These are phyloP conservation scores for Aspergillaceae sp. DNA, from an alignment of 2,329 filamentous ascomycete species.

Conservation along the genomic window DNA sequence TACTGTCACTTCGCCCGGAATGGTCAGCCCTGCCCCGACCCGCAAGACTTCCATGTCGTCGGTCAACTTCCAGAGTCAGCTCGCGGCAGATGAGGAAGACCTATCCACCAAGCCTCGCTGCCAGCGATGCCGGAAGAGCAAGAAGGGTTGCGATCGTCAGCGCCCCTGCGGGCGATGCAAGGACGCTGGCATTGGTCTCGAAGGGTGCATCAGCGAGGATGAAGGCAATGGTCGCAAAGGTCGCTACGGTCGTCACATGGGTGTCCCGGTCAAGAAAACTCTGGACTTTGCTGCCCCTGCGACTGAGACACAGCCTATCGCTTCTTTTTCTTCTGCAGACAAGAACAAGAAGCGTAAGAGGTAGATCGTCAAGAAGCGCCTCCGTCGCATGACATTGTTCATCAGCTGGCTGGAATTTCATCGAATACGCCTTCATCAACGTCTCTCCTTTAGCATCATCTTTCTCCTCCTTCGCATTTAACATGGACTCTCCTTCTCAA, in stretches of 20 bases:
- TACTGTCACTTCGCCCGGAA: constrained; percentile 11
- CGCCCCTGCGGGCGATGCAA: constrained; percentile 91
- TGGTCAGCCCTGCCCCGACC: constrained; percentile 39
- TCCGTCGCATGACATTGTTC: not conserved
- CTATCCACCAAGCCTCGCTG: constrained; percentile 92
- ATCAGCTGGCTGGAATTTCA: not conserved
- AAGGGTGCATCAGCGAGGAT: constrained; percentile 94
- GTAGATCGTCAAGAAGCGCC: constrained; percentile 21
- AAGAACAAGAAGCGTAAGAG: constrained; percentile 65
- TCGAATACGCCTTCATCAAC: not conserved
- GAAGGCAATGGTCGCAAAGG: constrained; percentile 96
- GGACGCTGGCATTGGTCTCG: constrained; percentile 85
- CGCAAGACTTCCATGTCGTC: constrained; percentile 50
- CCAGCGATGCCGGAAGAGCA: constrained; percentile 97
- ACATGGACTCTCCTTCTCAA: not conserved
- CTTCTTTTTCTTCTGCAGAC: constrained; percentile 35
- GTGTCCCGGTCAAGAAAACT: constrained; percentile 55
- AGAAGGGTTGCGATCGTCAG: constrained; percentile 97
- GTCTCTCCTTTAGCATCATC: not conserved
- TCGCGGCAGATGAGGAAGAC: constrained; percentile 70
- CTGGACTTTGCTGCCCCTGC: constrained; percentile 41
- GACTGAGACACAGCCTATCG: constrained; percentile 41
- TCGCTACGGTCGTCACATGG: constrained; percentile 68
- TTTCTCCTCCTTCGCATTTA: not conserved
- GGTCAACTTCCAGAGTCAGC: constrained; percentile 53